Percentiles rank a stretch among this genome's conserved stretches.
Evolutionary conservation across 176 grass and related monocot species (phyloP).

Genomic region (Rhipidocladum racemiflorum): DNA sequence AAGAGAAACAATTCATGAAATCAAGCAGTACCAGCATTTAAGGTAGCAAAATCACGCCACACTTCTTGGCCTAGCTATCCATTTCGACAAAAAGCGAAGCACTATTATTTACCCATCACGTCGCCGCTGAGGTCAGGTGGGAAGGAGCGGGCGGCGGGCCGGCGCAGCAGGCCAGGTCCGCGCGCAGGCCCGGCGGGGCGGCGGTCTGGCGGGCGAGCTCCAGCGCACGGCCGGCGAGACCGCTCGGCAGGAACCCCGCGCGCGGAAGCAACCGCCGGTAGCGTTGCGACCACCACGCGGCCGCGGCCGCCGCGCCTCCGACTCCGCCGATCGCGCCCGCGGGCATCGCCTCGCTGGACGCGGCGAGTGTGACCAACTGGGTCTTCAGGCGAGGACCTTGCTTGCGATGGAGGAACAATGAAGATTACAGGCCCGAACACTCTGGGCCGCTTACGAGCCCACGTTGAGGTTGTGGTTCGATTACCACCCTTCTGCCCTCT

Average conservation of each 20-base stretch:
- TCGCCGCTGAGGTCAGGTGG: not conserved
- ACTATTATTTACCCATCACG: not conserved
- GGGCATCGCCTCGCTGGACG: not conserved
- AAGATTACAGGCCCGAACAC: too few species aligned
- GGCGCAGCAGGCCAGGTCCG: not conserved
- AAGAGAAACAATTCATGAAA: not conserved
- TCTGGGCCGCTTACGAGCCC: not conserved
- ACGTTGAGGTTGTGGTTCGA: not conserved
- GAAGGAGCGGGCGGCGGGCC: not conserved
- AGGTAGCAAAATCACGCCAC: not conserved
- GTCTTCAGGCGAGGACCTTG: not conserved
- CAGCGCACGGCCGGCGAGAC: not conserved
- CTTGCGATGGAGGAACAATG: not conserved
- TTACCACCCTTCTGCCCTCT: not conserved
- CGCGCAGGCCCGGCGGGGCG: not conserved
- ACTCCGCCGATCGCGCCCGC: not conserved
- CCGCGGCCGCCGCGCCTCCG: not conserved
- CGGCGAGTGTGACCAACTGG: not conserved
- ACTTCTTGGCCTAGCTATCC: not conserved
- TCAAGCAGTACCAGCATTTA: not conserved
- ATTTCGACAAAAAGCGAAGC: too few species aligned
- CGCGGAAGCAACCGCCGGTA: not conserved
- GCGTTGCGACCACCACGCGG: not conserved
- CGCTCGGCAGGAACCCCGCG: not conserved
- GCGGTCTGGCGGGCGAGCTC: not conserved